A percentile compares a stretch with the other conserved stretches of the same genome.
These are phyloP conservation scores for Puccinia triticina DNA, from an alignment of 1,284 basidiomycete species.

Conservation along the genomic window DNA sequence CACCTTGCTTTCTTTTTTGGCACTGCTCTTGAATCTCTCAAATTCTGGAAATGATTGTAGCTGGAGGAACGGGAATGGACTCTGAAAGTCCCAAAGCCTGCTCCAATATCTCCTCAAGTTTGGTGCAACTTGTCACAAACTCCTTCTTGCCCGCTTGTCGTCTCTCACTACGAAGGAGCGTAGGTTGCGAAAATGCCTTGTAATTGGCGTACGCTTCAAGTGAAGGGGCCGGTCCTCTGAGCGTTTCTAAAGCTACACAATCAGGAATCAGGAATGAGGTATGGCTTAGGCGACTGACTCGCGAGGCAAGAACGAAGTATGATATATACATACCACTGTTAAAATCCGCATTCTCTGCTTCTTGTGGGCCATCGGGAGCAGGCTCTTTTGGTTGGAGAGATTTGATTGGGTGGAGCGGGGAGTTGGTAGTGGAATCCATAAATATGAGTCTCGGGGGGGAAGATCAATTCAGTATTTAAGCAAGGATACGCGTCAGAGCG, in stretches of 20 bases:
- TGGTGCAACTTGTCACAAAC: too few relatives aligned
- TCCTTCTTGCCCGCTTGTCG: background rate
- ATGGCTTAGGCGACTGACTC: background rate
- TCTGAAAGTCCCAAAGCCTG: too few relatives aligned
- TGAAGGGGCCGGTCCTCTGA: slow-evolving; percentile 12
- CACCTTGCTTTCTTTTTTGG: slow-evolving; percentile 18
- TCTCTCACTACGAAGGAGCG: slow-evolving; percentile 10
- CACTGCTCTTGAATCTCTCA: background rate
- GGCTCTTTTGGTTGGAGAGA: background rate
- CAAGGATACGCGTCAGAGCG: background rate
- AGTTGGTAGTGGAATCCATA: background rate
- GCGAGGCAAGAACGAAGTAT: background rate
- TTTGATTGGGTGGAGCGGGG: background rate
- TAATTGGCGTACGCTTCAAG: slow-evolving; percentile 6
- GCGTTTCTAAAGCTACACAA: background rate
- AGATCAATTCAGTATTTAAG: too few relatives aligned
- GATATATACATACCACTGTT: background rate
- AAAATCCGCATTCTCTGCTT: background rate
- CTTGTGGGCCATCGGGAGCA: background rate
- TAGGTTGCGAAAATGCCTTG: background rate
- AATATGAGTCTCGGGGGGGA: background rate
- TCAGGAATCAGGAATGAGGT: background rate
- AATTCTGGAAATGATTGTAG: background rate
- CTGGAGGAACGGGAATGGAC: too few relatives aligned
- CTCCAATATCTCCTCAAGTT: too few relatives aligned